These are phyloP conservation scores for Xerocomus nothofagi DNA, from an alignment of 1,284 basidiomycete species.

Conservation along the genomic window DNA sequence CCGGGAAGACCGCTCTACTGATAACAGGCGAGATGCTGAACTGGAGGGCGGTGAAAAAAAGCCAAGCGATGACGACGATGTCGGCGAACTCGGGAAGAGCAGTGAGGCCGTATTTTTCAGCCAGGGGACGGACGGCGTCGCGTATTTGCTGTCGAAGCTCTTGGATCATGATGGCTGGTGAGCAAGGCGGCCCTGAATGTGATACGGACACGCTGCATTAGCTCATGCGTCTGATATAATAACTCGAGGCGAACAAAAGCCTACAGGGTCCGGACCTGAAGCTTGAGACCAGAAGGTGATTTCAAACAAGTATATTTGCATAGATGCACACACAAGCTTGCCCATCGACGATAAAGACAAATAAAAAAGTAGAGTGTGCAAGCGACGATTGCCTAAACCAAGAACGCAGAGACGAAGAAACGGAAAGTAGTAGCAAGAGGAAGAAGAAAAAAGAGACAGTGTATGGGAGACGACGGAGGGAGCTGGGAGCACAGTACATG, in stretches of 20 bases:
- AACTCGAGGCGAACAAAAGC: constrained; percentile 10
- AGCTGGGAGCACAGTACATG: constrained; percentile 24
- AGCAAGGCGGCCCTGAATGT: neutral
- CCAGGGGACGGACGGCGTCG: constrained; percentile 26
- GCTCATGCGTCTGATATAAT: constrained; percentile 19
- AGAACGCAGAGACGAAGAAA: constrained; percentile 12
- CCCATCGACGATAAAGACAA: constrained; percentile 34
- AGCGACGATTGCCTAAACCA: constrained; percentile 23
- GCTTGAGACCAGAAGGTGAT: neutral
- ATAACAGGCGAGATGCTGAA: constrained; percentile 50
- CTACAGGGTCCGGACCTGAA: constrained; percentile 4
- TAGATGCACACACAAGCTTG: constrained; percentile 27
- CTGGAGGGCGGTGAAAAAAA: constrained; percentile 51
- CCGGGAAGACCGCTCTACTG: constrained; percentile 43
- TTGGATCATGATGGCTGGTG: constrained; percentile 24
- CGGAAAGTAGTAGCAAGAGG: neutral
- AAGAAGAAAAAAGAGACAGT: constrained; percentile 7
- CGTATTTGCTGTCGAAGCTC: constrained; percentile 33
- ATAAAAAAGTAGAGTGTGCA: constrained; percentile 31
- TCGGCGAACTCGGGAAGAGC: constrained; percentile 62
- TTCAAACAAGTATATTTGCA: constrained; percentile 34
- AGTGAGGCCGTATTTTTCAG: constrained; percentile 26
- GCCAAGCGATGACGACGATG: constrained; percentile 61
- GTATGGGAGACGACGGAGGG: constrained; percentile 9
- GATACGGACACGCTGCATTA: constrained; percentile 5